Evolutionary conservation across 139 green algal genomes (phyloP).

Genomic region (Trebouxia sp.): DNA sequence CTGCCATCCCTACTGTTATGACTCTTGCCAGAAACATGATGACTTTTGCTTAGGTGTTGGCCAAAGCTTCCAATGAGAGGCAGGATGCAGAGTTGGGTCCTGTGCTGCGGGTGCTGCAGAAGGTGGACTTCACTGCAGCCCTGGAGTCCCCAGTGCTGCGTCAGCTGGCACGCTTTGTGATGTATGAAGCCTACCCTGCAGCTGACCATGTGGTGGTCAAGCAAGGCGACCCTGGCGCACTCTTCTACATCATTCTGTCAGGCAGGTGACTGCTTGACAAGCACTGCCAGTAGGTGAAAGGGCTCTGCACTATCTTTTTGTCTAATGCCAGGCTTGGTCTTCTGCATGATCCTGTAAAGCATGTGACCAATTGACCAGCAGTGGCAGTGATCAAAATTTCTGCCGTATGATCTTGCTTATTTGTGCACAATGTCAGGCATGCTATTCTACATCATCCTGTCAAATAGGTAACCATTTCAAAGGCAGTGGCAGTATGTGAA

Average conservation of each 20-base stretch:
- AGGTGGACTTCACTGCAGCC: conserved; percentile 39
- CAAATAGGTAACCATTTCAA: no score
- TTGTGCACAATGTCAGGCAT: no score
- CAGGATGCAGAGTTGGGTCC: conserved; percentile 14
- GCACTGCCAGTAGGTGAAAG: neutral
- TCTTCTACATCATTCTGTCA: conserved; percentile 47
- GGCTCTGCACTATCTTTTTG: no score
- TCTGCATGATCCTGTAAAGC: no score
- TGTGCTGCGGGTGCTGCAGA: conserved; percentile 37
- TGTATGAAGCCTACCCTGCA: conserved; percentile 33
- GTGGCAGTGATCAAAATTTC: no score
- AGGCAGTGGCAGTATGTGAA: no score
- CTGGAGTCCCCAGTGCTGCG: conserved; percentile 36
- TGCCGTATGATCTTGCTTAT: no score
- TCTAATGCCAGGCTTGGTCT: no score
- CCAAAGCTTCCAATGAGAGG: conserved; percentile 2
- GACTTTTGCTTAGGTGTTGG: conserved; percentile 8
- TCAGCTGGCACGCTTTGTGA: conserved; percentile 35
- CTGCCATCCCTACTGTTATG: neutral
- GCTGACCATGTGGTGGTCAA: conserved; percentile 21
- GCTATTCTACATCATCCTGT: no score
- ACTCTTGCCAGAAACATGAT: neutral
- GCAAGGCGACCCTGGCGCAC: conserved; percentile 36
- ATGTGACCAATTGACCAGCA: no score
- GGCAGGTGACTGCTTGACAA: neutral